phyloP scores from a whole-genome alignment of 2,329 filamentous ascomycete genomes.

The Periconia digitata region DNA sequence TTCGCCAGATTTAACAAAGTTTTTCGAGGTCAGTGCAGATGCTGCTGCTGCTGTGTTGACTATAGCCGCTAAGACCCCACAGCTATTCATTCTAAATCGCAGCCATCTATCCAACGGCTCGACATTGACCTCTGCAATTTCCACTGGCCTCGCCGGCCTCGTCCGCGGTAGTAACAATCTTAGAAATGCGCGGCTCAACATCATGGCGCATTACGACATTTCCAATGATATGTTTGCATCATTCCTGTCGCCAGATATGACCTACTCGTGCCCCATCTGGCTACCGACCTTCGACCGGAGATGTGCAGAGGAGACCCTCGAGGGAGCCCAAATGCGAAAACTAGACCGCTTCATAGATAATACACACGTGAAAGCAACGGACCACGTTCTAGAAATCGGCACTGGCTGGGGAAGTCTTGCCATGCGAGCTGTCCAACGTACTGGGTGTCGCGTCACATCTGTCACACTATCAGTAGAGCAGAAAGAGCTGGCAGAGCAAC shows the following conservation, averaged over 20 bases:
- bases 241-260: conserved; percentile 75
- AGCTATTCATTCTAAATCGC: conserved; percentile 74
- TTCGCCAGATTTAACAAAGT: conserved; percentile 66
- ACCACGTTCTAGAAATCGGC: conserved; percentile 74
- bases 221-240: conserved; percentile 76
- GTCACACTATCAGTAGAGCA: conserved; percentile 71
- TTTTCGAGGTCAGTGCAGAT: conserved; percentile 59
- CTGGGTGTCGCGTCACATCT: conserved; percentile 69
- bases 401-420: conserved; percentile 77
- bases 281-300: conserved; percentile 46
- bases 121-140: conserved; percentile 62
- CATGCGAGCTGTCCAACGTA: conserved; percentile 66
- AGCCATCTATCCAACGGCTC: conserved; percentile 64
- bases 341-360: conserved; percentile 66
- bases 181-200: conserved; percentile 61
- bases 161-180: conserved; percentile 51
- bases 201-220: conserved; percentile 74
- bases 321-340: conserved; percentile 69
- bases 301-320: conserved; percentile 58
- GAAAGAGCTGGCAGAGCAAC: conserved; percentile 65
- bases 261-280: conserved; percentile 73
- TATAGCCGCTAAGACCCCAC: conserved; percentile 16
- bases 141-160: conserved; percentile 59
- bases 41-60: neutral
- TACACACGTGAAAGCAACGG: conserved; percentile 62